Evolutionary conservation across 331 rosid genomes (phyloP), one percentile per base, ranked within the genome.

Genomic region (Erythrophleum ivorense): DNA sequence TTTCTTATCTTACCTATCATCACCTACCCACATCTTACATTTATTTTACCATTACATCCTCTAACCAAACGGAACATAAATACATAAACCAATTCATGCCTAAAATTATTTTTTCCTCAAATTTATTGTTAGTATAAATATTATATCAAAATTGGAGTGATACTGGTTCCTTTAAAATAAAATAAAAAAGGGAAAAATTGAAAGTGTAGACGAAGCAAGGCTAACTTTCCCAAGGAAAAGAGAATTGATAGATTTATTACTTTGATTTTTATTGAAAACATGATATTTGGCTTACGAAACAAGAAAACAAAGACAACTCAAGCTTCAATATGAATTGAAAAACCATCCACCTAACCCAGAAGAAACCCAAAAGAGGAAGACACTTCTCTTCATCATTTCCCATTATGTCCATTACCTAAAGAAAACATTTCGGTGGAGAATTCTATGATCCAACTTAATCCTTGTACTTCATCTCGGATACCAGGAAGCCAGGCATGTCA

Each of bases 401-500:
- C 29, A 24, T 24, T 24, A 24, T 24, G 29, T 24, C 29, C 29
- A 24, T 24, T 24, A 40, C 43, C 3, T 11, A 64, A 73, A 57
- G 1, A 71, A 74, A 46, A 73, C 41, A 72, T 69, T 69, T 63
- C 45, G 36, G 71, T 57, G 50, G 24, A 80, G 31, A 29, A 15
- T 53, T 54, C n/a, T 71, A 21, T 58, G 67, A 72, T 29, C 45
- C 40, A 82, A 69, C 71, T 88, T 91, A 93, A 79, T 93, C 94
- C 96, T 91, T 66, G 93, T 90, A 95, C 92, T 93, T 95, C 98
- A 95, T 93, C 82, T 91, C 88, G 1, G 97, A 85, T 78, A 86
- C 59, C 54, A 43, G 60, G 86, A 93, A 95, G 8, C 98, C 99
- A 3, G 98, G 98, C 99, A 95, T 95, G 24, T 89, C 96, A 75